phyloP scores from a whole-genome alignment of 2,329 filamentous ascomycete species.

The Parascedosporium putredinis region DNA sequence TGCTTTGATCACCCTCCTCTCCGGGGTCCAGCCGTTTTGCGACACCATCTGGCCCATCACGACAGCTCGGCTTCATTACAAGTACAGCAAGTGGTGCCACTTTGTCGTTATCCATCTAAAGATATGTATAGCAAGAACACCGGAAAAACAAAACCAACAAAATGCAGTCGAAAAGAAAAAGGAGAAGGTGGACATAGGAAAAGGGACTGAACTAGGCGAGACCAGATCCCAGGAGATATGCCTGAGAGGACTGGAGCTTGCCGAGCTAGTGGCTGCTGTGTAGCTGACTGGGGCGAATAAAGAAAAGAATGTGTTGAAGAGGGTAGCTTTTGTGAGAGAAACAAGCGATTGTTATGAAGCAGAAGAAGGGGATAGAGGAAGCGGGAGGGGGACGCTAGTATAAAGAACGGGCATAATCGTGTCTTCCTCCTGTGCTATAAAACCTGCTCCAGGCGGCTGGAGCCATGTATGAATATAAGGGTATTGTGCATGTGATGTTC shows the following conservation, averaged over 20 bases:
- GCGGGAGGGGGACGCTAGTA: background rate
- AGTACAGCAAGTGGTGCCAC: constrained; percentile 7
- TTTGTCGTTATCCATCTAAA: constrained; percentile 3
- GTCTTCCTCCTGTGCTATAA: background rate
- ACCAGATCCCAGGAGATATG: background rate
- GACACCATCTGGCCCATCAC: background rate
- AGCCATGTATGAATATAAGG: background rate
- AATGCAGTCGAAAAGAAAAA: constrained; percentile 4
- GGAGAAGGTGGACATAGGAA: background rate
- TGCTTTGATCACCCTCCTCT: background rate
- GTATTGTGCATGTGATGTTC: constrained; percentile 6
- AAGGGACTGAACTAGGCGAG: background rate
- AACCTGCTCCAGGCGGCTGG: background rate
- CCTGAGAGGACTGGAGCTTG: background rate
- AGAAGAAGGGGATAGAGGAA: background rate
- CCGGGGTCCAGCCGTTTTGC: background rate
- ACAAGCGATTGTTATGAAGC: background rate
- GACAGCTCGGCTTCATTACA: background rate
- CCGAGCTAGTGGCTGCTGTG: background rate
- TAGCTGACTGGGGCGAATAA: background rate
- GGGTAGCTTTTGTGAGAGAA: background rate
- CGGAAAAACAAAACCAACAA: background rate
- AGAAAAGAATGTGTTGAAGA: background rate
- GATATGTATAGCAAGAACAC: background rate
- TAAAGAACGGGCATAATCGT: background rate